Percentiles rank a stretch among this genome's conserved stretches.
phyloP scores from a whole-genome alignment of 2,329 filamentous ascomycete species.

The Cladophialophora exuberans region DNA sequence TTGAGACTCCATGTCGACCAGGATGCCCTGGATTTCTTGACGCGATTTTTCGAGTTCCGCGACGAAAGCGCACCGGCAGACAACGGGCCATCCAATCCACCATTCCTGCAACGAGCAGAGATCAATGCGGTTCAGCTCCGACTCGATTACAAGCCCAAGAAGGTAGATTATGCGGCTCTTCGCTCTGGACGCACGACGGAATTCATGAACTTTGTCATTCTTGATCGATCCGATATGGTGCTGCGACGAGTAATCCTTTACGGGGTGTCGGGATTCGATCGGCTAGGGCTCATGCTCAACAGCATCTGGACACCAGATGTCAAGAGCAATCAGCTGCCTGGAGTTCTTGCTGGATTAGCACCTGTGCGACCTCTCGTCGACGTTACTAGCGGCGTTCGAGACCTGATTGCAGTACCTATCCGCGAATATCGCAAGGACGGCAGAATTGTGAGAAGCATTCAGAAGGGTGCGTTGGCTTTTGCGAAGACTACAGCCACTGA shows the following conservation, averaged over 20 bases:
- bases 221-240: conserved; percentile 85
- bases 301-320: conserved; percentile 97
- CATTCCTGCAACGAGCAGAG: conserved; percentile 89
- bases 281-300: conserved; percentile 85
- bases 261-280: conserved; percentile 86
- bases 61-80: conserved; percentile 65
- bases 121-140: conserved; percentile 81
- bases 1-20: conserved; percentile 93
- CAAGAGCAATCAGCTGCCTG: conserved; percentile 82
- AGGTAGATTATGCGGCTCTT: conserved; percentile 92
- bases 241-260: conserved; percentile 91
- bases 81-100: conserved; percentile 68
- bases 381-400: conserved; percentile 81
- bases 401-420: conserved; percentile 87
- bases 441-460: conserved; percentile 84
- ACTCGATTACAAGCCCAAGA: conserved; percentile 96
- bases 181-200: conserved; percentile 93
- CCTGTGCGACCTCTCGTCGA: conserved; percentile 90
- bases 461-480: conserved; percentile 87
- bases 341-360: conserved; percentile 84
- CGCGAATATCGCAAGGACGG: conserved; percentile 94
- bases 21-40: conserved; percentile 95
- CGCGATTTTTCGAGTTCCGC: conserved; percentile 96
- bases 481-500: conserved; percentile 92
- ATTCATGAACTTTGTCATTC: conserved; percentile 97